Percentiles rank a stretch among this genome's conserved stretches.
phyloP scores from a whole-genome alignment of 1,284 basidiomycete species.

The Nidula niveotomentosa region DNA sequence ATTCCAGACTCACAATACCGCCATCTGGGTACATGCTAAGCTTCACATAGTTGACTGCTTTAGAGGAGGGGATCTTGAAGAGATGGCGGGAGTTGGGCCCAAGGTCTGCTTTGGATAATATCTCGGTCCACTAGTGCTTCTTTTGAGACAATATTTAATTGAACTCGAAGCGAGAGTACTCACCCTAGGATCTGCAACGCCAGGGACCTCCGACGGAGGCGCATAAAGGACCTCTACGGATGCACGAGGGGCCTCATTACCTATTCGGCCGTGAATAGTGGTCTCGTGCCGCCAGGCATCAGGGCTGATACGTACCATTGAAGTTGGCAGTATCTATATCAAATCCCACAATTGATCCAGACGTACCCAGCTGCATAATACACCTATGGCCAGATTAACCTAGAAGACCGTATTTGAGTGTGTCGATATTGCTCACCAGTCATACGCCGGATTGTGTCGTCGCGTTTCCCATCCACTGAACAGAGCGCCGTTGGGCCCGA shows the following conservation, averaged over 20 bases:
- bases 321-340: conserved; percentile 98
- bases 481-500: conserved; percentile 93
- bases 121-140: conserved; percentile 71
- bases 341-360: conserved; percentile 80
- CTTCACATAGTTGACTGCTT: conserved; percentile 79
- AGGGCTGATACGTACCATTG: conserved; percentile 55
- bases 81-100: conserved; percentile 87
- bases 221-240: conserved; percentile 70
- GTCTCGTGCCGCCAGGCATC: not conserved
- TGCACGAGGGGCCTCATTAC: conserved; percentile 88
- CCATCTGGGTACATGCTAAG: conserved; percentile 97
- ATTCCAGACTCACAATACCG: conserved; percentile 70
- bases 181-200: conserved; percentile 53
- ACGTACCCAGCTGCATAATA: conserved; percentile 86
- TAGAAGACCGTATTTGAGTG: not conserved
- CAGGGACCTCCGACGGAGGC: conserved; percentile 40
- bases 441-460: conserved; percentile 85
- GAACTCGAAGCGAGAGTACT: conserved; percentile 14
- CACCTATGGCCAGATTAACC: conserved; percentile 54
- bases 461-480: conserved; percentile 96
- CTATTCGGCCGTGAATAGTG: conserved; percentile 29
- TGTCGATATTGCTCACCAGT: conserved; percentile 65
- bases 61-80: conserved; percentile 67
- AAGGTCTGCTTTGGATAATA: conserved; percentile 73
- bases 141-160: not conserved